Conservation (phyloP, 176 grass and related monocot species). For the Zizania latifolia region DNA sequence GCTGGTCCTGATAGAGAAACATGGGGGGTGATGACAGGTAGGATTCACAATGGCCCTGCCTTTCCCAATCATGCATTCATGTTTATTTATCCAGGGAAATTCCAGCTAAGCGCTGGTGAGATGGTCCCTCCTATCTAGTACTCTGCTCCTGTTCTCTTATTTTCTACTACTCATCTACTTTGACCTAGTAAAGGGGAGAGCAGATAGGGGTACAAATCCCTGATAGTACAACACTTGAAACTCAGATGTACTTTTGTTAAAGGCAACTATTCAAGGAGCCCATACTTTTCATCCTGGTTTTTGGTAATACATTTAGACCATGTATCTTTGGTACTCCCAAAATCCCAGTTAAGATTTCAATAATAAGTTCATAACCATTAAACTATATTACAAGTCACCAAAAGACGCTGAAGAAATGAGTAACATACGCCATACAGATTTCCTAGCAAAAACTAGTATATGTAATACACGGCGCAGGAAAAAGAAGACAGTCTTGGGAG, state of each 20-base stretch:
- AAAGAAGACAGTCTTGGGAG: neutral
- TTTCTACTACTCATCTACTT: constrained; percentile 18
- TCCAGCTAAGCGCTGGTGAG: constrained; percentile 38
- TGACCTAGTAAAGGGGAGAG: neutral
- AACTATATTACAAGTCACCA: neutral
- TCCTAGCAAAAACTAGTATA: neutral
- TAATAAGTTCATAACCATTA: neutral
- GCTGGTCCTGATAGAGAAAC: constrained; percentile 45
- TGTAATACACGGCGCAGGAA: neutral
- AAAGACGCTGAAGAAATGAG: neutral
- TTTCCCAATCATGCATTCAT: constrained; percentile 46
- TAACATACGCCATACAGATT: neutral
- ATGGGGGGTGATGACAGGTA: constrained; percentile 38
- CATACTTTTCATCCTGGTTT: constrained; percentile 1
- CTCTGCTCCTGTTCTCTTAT: constrained; percentile 14
- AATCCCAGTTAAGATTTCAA: constrained; percentile 13
- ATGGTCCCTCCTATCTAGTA: constrained; percentile 30
- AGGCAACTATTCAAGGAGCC: neutral
- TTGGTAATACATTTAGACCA: neutral
- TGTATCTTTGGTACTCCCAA: neutral
- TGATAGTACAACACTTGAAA: neutral
- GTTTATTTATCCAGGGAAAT: constrained; percentile 34
- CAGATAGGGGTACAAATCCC: neutral
- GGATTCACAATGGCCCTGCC: constrained; percentile 19
- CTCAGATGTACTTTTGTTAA: neutral